These are phyloP conservation scores for Boletus speciosus DNA, from an alignment of 768 basidiomycete genomes.

Conservation along the genomic window DNA sequence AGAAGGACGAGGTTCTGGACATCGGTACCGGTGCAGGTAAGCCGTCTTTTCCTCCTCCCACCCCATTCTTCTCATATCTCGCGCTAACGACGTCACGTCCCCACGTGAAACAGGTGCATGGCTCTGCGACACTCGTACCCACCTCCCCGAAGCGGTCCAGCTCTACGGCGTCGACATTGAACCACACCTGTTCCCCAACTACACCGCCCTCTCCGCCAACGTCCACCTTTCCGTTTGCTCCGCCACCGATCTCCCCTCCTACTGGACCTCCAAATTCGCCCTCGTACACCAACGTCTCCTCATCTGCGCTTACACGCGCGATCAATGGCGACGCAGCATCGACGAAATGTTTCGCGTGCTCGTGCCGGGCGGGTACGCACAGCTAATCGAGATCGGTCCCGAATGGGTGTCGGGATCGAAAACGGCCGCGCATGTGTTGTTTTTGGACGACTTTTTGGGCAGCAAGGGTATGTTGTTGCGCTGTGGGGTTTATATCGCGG, in stretches of 20 bases:
- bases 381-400: slow-evolving; percentile 29
- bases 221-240: slow-evolving; percentile 24
- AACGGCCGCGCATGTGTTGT: slow-evolving; percentile 6
- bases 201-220: slow-evolving; percentile 1
- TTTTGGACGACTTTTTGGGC: slow-evolving; percentile 11
- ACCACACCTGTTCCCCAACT: slow-evolving; percentile 17
- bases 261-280: slow-evolving; percentile 30
- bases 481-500: slow-evolving; percentile 10
- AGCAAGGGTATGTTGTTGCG: slow-evolving; percentile 8
- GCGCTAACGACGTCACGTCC: background rate
- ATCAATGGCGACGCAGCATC: slow-evolving; percentile 27
- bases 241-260: slow-evolving; percentile 26
- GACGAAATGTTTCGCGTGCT: slow-evolving; percentile 32
- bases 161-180: slow-evolving; percentile 28
- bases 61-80: background rate
- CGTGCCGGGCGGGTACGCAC: slow-evolving; percentile 31
- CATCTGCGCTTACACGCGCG: slow-evolving; percentile 24
- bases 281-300: slow-evolving; percentile 35
- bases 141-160: slow-evolving; percentile 17
- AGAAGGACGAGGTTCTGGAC: slow-evolving; percentile 22
- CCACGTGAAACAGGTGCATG: slow-evolving; percentile 13
- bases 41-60: background rate
- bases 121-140: slow-evolving; percentile 16
- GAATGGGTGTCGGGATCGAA: slow-evolving; percentile 14
- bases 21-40: slow-evolving; percentile 23